These are phyloP conservation scores for Zymoseptoria pseudotritici DNA, from an alignment of 2,329 filamentous ascomycete species.

Conservation along the genomic window DNA sequence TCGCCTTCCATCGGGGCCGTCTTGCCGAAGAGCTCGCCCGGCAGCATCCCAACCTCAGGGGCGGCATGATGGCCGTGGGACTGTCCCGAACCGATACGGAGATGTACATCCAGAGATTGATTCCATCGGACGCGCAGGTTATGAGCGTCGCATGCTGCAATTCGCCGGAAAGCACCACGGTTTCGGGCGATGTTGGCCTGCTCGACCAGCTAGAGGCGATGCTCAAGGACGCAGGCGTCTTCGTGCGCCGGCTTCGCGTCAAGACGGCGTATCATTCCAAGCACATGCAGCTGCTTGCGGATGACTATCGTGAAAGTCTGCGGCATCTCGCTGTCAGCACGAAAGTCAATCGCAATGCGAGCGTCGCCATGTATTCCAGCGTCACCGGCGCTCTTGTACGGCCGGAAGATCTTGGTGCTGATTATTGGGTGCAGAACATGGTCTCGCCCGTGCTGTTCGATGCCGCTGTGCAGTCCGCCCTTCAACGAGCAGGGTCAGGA, in stretches of 20 bases:
- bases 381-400: not conserved
- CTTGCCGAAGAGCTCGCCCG: not conserved
- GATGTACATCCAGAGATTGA: constrained; percentile 13
- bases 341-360: not conserved
- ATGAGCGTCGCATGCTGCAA: constrained; percentile 1
- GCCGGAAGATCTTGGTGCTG: not conserved
- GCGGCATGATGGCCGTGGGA: constrained; percentile 30
- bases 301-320: not conserved
- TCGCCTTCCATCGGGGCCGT: constrained; percentile 11
- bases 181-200: not conserved
- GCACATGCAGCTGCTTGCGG: not conserved
- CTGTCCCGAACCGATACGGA: constrained; percentile 2
- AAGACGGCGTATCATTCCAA: not conserved
- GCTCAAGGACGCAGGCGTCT: not conserved
- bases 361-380: not conserved
- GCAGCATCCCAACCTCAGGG: constrained; percentile 4
- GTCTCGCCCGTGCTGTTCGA: constrained; percentile 1
- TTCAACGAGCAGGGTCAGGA: not conserved
- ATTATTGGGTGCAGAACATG: constrained; percentile 4
- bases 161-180: not conserved
- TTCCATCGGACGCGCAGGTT: not conserved
- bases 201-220: not conserved
- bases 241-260: not conserved
- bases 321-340: not conserved
- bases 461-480: constrained; percentile 3